Percentiles rank a stretch among this genome's conserved stretches.
These are phyloP conservation scores for Malus hybrid DNA, from an alignment of 331 rosid genomes.

Conservation along the genomic window DNA sequence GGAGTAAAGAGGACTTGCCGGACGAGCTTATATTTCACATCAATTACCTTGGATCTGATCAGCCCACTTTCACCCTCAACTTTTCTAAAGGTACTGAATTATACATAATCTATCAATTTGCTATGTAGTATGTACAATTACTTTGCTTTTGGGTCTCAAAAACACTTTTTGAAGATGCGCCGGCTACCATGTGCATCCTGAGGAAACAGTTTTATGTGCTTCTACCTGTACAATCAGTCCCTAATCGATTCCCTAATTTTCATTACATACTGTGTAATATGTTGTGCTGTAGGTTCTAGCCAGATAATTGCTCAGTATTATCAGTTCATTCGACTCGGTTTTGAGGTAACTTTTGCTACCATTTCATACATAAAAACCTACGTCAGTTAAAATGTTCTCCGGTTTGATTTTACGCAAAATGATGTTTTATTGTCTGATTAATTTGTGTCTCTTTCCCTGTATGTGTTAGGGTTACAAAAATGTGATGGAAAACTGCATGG, in stretches of 20 bases:
- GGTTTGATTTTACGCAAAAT: neutral
- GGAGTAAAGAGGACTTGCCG: conserved; percentile 70
- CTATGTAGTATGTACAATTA: neutral
- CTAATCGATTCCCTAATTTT: neutral
- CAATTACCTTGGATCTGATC: conserved; percentile 94
- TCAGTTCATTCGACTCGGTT: conserved; percentile 77
- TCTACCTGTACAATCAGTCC: neutral
- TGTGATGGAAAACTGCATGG: conserved; percentile 72
- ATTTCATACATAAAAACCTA: neutral
- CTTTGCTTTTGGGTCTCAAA: neutral
- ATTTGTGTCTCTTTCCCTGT: neutral
- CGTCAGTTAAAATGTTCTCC: neutral
- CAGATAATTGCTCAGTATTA: conserved; percentile 93
- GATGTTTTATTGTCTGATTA: neutral
- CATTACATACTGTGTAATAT: neutral
- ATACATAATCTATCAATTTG: neutral
- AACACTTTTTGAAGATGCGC: neutral
- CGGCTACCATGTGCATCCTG: neutral
- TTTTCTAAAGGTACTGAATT: conserved; percentile 73
- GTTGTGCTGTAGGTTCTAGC: conserved; percentile 54
- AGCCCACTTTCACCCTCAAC: conserved; percentile 95
- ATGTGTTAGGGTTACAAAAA: conserved; percentile 57
- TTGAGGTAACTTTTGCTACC: conserved; percentile 44
- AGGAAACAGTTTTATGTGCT: too few species aligned
- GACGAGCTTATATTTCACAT: conserved; percentile 85